Percentiles rank a stretch among this genome's conserved stretches.
These are phyloP conservation scores for Cutaneotrichosporon sp. DNA, from an alignment of 1,284 basidiomycete genomes.

Conservation along the genomic window DNA sequence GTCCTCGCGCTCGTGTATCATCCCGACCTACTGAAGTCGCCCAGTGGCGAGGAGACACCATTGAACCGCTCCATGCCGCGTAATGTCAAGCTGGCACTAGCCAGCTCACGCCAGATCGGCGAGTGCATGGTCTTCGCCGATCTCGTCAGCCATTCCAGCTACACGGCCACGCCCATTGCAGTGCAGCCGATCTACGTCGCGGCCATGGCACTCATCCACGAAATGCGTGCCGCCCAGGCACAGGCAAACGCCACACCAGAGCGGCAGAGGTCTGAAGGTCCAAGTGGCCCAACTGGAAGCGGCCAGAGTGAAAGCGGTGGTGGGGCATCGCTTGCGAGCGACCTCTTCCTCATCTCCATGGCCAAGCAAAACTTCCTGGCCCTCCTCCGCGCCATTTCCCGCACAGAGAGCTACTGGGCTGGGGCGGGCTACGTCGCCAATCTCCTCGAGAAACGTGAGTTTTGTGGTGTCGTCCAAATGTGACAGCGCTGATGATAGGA, in stretches of 20 bases:
- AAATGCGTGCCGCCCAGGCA: constrained; percentile 39
- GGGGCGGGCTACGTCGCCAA: constrained; percentile 43
- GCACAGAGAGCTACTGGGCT: constrained; percentile 49
- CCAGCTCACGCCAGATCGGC: constrained; percentile 47
- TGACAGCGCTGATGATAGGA: constrained; percentile 18
- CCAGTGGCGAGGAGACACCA: constrained; percentile 48
- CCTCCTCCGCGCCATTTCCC: constrained; percentile 39
- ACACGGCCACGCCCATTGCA: constrained; percentile 31
- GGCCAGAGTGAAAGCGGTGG: neutral
- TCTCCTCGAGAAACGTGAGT: constrained; percentile 43
- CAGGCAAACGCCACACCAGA: neutral
- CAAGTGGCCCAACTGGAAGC: neutral
- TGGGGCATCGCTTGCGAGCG: constrained; percentile 25
- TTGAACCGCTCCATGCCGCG: constrained; percentile 46
- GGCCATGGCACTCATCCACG: constrained; percentile 47
- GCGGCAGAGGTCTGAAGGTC: neutral
- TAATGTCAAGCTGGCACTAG: constrained; percentile 45
- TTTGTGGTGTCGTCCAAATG: too few relatives aligned
- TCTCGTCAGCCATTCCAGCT: constrained; percentile 38
- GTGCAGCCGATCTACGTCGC: constrained; percentile 46
- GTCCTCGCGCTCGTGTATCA: constrained; percentile 51
- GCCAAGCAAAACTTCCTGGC: constrained; percentile 45
- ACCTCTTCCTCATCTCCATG: constrained; percentile 45
- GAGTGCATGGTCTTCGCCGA: constrained; percentile 50
- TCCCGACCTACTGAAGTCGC: constrained; percentile 47